Conservation (phyloP, 768 basidiomycete genomes). For the Termitomyces sp. region DNA sequence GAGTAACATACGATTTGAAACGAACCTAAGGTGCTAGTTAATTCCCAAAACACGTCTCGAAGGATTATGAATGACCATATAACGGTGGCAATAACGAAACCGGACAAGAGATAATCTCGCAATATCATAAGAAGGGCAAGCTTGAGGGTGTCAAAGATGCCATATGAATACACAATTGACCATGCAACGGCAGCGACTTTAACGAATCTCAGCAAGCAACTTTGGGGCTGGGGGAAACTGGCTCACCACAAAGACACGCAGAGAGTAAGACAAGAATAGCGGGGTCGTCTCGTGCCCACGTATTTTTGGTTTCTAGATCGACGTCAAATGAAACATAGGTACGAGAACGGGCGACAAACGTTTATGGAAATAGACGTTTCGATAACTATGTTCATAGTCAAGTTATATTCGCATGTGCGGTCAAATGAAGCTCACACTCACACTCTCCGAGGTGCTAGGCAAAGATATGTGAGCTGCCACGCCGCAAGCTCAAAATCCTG, state of each 20-base stretch:
- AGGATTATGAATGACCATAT: slow-evolving; percentile 52
- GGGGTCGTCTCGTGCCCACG: slow-evolving; percentile 96
- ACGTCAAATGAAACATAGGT: neutral
- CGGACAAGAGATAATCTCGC: slow-evolving; percentile 82
- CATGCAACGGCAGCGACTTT: slow-evolving; percentile 80
- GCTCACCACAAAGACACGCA: slow-evolving; percentile 69
- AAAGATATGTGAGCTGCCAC: slow-evolving; percentile 94
- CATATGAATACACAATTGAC: slow-evolving; percentile 77
- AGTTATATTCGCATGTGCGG: neutral
- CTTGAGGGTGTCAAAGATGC: slow-evolving; percentile 47
- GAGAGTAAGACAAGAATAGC: slow-evolving; percentile 87
- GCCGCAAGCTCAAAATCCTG: slow-evolving; percentile 97
- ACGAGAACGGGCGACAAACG: slow-evolving; percentile 44
- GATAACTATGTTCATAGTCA: slow-evolving; percentile 53
- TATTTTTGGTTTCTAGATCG: slow-evolving; percentile 87
- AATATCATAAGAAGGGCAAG: slow-evolving; percentile 80
- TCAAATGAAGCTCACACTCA: slow-evolving; percentile 31
- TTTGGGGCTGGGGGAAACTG: neutral
- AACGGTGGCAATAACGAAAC: slow-evolving; percentile 67
- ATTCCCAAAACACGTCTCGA: neutral
- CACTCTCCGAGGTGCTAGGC: slow-evolving; percentile 90
- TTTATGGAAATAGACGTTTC: slow-evolving; percentile 97
- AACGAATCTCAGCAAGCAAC: neutral
- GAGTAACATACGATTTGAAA: slow-evolving; percentile 65
- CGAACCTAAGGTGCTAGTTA: slow-evolving; percentile 40